These are phyloP conservation scores for Yarrowia hollandica DNA, from an alignment of 805 yeast species.

Conservation along the genomic window DNA sequence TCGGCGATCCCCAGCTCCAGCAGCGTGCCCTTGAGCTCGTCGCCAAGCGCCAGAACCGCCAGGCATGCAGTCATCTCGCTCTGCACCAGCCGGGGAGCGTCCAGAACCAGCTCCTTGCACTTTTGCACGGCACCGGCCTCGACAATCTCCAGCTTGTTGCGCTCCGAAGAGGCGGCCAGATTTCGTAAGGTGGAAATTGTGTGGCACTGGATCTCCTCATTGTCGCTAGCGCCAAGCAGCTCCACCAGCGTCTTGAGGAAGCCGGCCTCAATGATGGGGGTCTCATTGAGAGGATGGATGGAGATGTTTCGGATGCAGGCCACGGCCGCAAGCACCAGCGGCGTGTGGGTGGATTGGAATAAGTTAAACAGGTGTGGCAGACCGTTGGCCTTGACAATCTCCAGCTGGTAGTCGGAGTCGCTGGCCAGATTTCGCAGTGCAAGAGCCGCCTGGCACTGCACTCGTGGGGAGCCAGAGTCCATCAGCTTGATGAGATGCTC, in stretches of 20 bases:
- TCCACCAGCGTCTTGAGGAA: constrained; percentile 88
- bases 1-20: constrained; percentile 81
- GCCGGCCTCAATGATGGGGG: constrained; percentile 94
- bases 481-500: constrained; percentile 82
- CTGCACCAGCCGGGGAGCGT: constrained; percentile 88
- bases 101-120: constrained; percentile 82
- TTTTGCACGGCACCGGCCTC: constrained; percentile 95
- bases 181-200: constrained; percentile 95
- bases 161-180: constrained; percentile 92
- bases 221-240: constrained; percentile 70
- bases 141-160: constrained; percentile 84
- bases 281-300: constrained; percentile 94
- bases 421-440: constrained; percentile 95
- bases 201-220: constrained; percentile 97
- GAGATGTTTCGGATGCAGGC: constrained; percentile 98
- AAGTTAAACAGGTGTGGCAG: constrained; percentile 89
- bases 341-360: constrained; percentile 85
- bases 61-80: constrained; percentile 95
- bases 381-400: constrained; percentile 94
- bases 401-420: constrained; percentile 93
- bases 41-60: constrained; percentile 95
- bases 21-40: constrained; percentile 82
- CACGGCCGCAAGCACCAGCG: constrained; percentile 91
- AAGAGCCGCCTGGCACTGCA: constrained; percentile 97
- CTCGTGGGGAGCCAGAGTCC: constrained; percentile 92